Conservation (phyloP, 805 yeast species). For the Candida mattraensis region DNA sequence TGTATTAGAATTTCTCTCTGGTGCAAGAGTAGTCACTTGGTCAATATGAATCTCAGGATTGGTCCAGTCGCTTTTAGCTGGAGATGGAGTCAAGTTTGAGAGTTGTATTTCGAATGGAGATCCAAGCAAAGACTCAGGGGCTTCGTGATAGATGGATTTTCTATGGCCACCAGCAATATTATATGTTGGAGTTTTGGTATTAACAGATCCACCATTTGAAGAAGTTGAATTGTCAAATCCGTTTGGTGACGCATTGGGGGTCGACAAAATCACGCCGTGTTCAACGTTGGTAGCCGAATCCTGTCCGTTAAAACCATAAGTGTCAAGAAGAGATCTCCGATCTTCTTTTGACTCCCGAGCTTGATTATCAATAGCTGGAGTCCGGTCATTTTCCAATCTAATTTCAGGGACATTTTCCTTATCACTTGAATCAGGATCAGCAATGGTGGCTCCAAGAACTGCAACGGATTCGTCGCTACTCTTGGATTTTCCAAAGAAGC, state of each 20-base stretch:
- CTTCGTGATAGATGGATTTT: constrained; percentile 13
- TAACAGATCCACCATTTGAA: constrained; percentile 1
- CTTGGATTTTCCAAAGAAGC: constrained; percentile 20
- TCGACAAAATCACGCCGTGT: constrained; percentile 13
- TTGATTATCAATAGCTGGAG: background rate
- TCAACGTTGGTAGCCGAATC: constrained; percentile 2
- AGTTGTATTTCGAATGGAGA: constrained; percentile 19
- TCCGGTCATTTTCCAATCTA: constrained; percentile 1
- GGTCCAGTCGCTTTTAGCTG: constrained; percentile 7
- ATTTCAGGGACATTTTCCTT: constrained; percentile 3
- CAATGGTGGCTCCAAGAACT: background rate
- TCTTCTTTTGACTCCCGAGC: background rate
- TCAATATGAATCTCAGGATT: constrained; percentile 4
- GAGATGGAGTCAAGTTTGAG: constrained; percentile 20
- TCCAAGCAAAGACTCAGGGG: constrained; percentile 6
- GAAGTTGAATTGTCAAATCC: constrained; percentile 10
- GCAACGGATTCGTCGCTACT: constrained; percentile 4
- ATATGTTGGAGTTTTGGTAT: constrained; percentile 14
- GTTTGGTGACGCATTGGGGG: constrained; percentile 10
- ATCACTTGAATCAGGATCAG: constrained; percentile 1
- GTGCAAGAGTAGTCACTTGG: constrained; percentile 8
- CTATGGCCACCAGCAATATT: constrained; percentile 15
- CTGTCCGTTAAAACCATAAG: constrained; percentile 23
- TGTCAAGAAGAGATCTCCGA: constrained; percentile 18
- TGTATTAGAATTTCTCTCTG: constrained; percentile 5